Evolutionary conservation across 345 rosid genomes (phyloP).

Genomic region (Citrus reticulata): DNA sequence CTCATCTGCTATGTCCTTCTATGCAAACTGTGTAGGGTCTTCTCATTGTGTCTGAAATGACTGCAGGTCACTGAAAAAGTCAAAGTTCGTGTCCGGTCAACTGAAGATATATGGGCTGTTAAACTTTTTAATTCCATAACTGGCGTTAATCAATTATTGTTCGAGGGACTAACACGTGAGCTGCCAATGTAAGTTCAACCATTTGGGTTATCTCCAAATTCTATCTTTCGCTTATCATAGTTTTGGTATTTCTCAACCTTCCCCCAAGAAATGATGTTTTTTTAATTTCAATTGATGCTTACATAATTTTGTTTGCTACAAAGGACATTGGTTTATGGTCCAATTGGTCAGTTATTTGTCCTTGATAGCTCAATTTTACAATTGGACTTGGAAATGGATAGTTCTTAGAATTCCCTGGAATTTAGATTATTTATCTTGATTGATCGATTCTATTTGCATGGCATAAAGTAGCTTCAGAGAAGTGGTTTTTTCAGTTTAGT

Average conservation of each 20-base stretch:
- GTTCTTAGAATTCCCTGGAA: background rate
- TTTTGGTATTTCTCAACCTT: background rate
- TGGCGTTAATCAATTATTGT: slow-evolving; percentile 60
- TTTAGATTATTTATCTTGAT: background rate
- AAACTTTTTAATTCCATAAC: slow-evolving; percentile 60
- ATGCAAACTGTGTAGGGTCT: background rate
- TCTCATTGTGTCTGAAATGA: slow-evolving; percentile 9
- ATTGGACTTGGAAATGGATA: background rate
- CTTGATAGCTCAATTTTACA: background rate
- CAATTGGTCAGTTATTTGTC: slow-evolving; percentile 1
- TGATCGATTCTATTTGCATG: background rate
- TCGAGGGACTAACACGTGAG: slow-evolving; percentile 80
- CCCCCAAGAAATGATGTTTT: background rate
- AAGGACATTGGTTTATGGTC: background rate
- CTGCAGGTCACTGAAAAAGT: slow-evolving; percentile 52
- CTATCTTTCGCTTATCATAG: background rate
- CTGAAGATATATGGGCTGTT: slow-evolving; percentile 75
- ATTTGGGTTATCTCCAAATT: slow-evolving; percentile 10
- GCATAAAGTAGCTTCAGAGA: background rate
- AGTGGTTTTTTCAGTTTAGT: background rate
- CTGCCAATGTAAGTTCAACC: slow-evolving; percentile 60
- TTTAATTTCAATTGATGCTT: background rate
- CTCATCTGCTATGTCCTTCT: background rate
- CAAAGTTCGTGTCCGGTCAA: slow-evolving; percentile 38
- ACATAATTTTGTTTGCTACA: background rate